Percentiles rank a stretch among this genome's conserved stretches.
phyloP scores from a whole-genome alignment of 2,329 filamentous ascomycete species.

The Ceratocystis variospora region DNA sequence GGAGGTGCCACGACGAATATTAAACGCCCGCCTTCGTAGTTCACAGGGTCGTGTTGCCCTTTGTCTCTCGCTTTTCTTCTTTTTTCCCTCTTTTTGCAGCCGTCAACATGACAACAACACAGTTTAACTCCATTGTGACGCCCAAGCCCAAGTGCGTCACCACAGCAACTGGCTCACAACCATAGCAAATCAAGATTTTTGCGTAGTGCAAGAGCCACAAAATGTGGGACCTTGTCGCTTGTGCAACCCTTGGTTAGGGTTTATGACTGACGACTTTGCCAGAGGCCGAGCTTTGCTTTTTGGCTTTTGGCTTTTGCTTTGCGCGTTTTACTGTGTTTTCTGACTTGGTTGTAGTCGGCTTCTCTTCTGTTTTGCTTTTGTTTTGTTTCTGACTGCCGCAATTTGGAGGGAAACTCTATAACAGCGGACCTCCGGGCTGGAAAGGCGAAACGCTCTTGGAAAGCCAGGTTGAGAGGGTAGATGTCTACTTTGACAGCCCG shows the following conservation, averaged over 20 bases:
- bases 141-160: not conserved
- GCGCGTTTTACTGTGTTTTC: too few species aligned
- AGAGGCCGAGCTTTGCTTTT: too few species aligned
- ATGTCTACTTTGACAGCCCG: too few species aligned
- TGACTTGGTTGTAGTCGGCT: too few species aligned
- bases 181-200: not conserved
- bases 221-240: not conserved
- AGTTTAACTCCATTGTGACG: constrained; percentile 1
- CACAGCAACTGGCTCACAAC: not conserved
- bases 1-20: not conserved
- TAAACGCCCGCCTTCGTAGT: not conserved
- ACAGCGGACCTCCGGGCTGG: too few species aligned
- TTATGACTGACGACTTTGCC: not conserved
- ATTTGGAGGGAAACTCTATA: too few species aligned
- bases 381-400: too few species aligned
- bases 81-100: not conserved
- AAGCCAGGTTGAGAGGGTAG: too few species aligned
- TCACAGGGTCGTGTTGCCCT: not conserved
- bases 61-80: not conserved
- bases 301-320: too few species aligned
- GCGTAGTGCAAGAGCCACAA: not conserved
- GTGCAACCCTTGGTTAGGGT: not conserved
- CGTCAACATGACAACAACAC: constrained; percentile 5
- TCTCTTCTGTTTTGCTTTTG: too few species aligned
- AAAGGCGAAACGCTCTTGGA: too few species aligned